Percentiles rank a stretch among this genome's conserved stretches.
Evolutionary conservation across 2,329 filamentous ascomycete genomes (phyloP).

Genomic region (Teratosphaeria viscida): DNA sequence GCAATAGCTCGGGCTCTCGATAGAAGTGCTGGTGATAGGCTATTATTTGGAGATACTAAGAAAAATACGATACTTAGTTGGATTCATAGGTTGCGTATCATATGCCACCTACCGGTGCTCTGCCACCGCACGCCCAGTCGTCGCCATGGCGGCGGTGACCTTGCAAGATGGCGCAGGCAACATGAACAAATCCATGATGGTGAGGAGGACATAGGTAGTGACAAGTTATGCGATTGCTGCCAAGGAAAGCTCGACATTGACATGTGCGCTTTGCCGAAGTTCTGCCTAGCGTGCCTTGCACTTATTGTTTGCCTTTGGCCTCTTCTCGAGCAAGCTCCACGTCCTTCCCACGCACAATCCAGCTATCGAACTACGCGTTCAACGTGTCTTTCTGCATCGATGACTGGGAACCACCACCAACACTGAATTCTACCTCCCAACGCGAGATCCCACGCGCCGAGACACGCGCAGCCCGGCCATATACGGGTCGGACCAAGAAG

Average conservation of each 20-base stretch:
- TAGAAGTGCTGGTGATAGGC: slow-evolving; percentile 46
- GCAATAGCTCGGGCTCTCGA: slow-evolving; percentile 45
- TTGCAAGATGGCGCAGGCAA: slow-evolving; percentile 10
- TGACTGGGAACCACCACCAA: not conserved
- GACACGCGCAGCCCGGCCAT: not conserved
- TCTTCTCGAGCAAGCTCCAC: not conserved
- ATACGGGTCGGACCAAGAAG: not conserved
- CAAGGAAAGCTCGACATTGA: not conserved
- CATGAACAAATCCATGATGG: slow-evolving; percentile 13
- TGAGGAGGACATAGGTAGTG: slow-evolving; percentile 4
- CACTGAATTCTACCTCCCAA: not conserved
- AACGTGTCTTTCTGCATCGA: not conserved
- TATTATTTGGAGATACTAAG: slow-evolving; percentile 11
- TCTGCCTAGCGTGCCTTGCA: not conserved
- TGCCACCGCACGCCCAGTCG: slow-evolving; percentile 3
- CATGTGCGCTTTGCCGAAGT: not conserved
- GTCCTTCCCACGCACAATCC: not conserved
- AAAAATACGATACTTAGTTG: not conserved
- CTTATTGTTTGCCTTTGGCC: not conserved
- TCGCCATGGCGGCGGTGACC: slow-evolving; percentile 1
- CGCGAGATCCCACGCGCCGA: not conserved
- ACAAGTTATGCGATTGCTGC: not conserved
- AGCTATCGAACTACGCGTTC: not conserved
- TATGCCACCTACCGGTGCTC: slow-evolving; percentile 3
- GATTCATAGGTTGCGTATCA: not conserved